phyloP scores from a whole-genome alignment of 73 alveolate genomes.

The Symbiodinium natans region DNA sequence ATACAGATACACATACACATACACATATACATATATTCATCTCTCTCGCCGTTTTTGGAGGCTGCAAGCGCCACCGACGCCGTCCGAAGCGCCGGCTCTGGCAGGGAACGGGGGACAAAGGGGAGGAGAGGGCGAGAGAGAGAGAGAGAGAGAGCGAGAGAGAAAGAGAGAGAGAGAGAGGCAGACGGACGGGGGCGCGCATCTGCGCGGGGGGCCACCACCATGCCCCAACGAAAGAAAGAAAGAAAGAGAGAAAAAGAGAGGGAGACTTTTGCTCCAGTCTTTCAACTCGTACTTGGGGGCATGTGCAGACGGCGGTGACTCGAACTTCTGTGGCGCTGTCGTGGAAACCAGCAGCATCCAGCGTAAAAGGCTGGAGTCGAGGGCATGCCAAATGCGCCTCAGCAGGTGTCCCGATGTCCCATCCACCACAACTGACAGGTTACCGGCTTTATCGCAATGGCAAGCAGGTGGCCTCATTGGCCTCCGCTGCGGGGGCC shows the following conservation, averaged over 20 bases:
- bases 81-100: not conserved
- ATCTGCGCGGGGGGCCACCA: too few species aligned
- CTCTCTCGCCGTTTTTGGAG: too few species aligned
- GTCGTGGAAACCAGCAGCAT: conserved; percentile 54
- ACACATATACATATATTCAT: too few species aligned
- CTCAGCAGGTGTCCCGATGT: not conserved
- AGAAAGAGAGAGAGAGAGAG: not conserved
- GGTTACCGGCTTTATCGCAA: conserved; percentile 60
- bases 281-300: too few species aligned
- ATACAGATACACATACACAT: too few species aligned
- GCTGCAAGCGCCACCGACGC: not conserved
- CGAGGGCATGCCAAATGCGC: too few species aligned
- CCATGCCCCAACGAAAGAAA: too few species aligned
- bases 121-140: not conserved
- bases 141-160: not conserved
- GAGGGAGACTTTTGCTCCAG: too few species aligned
- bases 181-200: too few species aligned
- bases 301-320: not conserved
- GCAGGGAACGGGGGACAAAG: not conserved
- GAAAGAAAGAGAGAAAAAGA: too few species aligned
- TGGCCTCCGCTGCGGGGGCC: not conserved
- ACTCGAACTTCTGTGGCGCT: conserved; percentile 55
- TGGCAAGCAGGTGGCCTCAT: conserved; percentile 22
- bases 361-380: conserved; percentile 52
- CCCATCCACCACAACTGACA: not conserved